Base-by-base conservation (phyloP, 306 rosid genomes). In the Glycine latifolia region DNA sequence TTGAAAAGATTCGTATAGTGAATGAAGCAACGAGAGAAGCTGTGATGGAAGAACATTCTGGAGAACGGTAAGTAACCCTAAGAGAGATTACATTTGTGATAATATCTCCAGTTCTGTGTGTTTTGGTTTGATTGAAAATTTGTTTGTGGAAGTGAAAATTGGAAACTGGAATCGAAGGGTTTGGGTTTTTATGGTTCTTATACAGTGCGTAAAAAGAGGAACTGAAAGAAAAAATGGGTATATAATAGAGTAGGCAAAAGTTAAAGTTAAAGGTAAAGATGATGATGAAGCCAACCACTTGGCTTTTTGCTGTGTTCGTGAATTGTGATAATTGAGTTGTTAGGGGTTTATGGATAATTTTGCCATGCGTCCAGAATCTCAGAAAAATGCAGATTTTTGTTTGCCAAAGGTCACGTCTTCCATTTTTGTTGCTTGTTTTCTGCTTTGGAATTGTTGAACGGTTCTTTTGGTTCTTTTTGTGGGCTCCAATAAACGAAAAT, bases 11-110 rank as follows among this genome's bases (percentile, higher is more conserved):
- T 94, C 94, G 52, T 92, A 92, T 3, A 88, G 15, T 3, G 98
- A 94, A 31, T 94, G 92, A 15, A 94, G 95, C 35, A 94, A 63
- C 0, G 98, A 91, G 56, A 94, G 91, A 4, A 94, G 89, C 83
- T 94, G 97, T 5, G 98, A 79, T 3, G 97, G 98, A 10, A 94
- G 83, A 17, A 94, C 94, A 44, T 94, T 94, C 43, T 94, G 94
- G 7, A 94, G 89, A 52, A 94, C 97, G 1, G 98, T 94, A 5
- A 94, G 88, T 35, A 94, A 86, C 15, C 98, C 97, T 4, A 94
- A 72, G 48, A 94, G 73, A 13, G 98, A 94, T 97, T 97, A 94
- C 90, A 94, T 71, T 80, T 92, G 97, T 10, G 98, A 91, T n/a
- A 94, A 71, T 60, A 94, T 82, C 87, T 94, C 97, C 97, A 92